Evolutionary conservation across 331 rosid species (phyloP).

Genomic region (Erythrophleum ivorense): DNA sequence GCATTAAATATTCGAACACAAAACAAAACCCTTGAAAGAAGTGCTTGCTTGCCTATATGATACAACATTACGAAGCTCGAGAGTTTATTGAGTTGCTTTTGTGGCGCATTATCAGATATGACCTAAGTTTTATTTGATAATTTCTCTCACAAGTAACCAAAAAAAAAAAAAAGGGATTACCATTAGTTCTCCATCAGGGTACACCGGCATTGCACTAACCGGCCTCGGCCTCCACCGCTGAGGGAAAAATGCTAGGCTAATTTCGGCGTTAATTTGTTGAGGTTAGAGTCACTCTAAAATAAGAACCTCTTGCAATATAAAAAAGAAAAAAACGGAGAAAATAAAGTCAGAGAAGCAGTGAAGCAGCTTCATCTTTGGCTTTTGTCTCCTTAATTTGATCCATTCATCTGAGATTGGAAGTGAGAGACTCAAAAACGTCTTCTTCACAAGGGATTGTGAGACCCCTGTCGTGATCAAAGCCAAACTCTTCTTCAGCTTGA

Average conservation of each 20-base stretch:
- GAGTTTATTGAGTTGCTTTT: background rate
- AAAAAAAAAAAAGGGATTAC: background rate
- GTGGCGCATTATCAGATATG: background rate
- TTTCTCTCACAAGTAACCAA: background rate
- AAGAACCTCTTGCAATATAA: slow-evolving; percentile 19
- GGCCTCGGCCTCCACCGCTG: slow-evolving; percentile 48
- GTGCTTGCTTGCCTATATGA: slow-evolving; percentile 7
- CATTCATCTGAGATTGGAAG: slow-evolving; percentile 73
- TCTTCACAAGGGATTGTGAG: slow-evolving; percentile 94
- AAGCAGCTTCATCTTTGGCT: slow-evolving; percentile 62
- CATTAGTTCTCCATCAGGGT: slow-evolving; percentile 54
- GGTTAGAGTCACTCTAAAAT: slow-evolving; percentile 56
- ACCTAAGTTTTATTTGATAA: background rate
- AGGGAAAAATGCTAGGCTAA: slow-evolving; percentile 44
- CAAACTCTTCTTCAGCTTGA: slow-evolving; percentile 90
- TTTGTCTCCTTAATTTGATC: background rate
- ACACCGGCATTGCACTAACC: slow-evolving; percentile 19
- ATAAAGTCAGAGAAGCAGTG: slow-evolving; percentile 64
- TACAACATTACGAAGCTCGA: background rate
- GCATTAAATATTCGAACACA: slow-evolving; percentile 25
- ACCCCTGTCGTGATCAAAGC: slow-evolving; percentile 87
- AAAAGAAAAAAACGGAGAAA: slow-evolving; percentile 3
- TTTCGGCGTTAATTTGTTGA: slow-evolving; percentile 37
- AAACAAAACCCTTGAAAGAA: slow-evolving; percentile 45
- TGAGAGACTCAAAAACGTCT: slow-evolving; percentile 70